Base-by-base conservation (phyloP, 306 rosid genomes). In the Leucaena leucocephala region DNA sequence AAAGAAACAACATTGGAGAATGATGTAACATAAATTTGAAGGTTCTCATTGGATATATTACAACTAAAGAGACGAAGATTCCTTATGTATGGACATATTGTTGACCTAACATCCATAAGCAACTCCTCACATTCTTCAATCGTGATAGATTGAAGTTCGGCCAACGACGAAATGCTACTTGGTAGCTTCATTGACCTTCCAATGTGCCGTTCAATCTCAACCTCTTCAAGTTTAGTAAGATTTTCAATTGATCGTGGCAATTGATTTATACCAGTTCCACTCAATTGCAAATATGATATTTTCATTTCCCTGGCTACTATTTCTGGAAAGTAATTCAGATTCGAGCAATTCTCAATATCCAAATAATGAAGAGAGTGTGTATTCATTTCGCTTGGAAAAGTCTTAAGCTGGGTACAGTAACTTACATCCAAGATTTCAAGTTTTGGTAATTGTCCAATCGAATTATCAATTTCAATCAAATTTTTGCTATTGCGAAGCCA, bases 241-340 rank as follows among this genome's bases (percentile, higher is more conserved):
- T 46, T 46, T 46, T 13, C 16, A 46, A 46, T 1, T 46, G 52
- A 46, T 12, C 6, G 52, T 1, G 16, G 52, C 52, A 46, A 46
- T 12, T 12, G 16, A 46, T 46, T 6, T 46, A 46, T 46, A 46
- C 52, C 52, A 46, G 52, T 46, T 46, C 2, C 2, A 3, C 0
- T 0, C 52, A 46, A 46, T 0, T 0, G 3, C 52, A 46, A 13
- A 1, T 0, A 0, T 12, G 1, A 3, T 46, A 46, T 46, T 46
- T 46, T 46, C 52, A 46, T 46, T 3, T 46, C 52, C 16, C 6
- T 12, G 1, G 52, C 13, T 46, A 0, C 52, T 46, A 46, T 46
- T 12, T 46, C 17, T 46, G 52, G 52, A 13, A 46, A 46, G 17
- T 3, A 12, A 13, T 46, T 46, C 52, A 46, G 16, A 46, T 13